phyloP scores from a whole-genome alignment of 306 rosid species.

The Begonia masoniana region DNA sequence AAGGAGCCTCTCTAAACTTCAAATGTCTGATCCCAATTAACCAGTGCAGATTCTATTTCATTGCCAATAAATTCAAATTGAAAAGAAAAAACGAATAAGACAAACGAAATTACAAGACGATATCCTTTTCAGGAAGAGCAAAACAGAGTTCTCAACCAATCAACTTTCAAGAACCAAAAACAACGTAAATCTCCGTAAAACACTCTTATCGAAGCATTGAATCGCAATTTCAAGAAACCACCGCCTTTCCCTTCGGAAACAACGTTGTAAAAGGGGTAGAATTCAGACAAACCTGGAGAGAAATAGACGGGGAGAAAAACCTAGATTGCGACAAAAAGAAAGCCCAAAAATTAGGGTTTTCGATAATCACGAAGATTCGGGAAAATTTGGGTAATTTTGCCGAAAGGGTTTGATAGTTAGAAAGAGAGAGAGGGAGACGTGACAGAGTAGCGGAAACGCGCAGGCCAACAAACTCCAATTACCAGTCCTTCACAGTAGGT shows the following conservation, averaged over 20 bases:
- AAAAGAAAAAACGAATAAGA: too few species aligned
- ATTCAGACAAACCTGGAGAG: background rate
- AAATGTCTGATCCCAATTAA: too few species aligned
- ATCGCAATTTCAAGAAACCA: too few species aligned
- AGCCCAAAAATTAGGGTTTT: conserved; percentile 19
- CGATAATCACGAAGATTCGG: background rate
- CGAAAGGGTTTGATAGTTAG: background rate
- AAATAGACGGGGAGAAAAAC: background rate
- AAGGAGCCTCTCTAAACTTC: too few species aligned
- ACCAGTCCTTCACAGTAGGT: conserved; percentile 5
- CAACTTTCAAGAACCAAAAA: background rate
- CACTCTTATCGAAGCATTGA: background rate
- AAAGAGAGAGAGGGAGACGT: conserved; percentile 13
- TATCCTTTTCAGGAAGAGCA: background rate
- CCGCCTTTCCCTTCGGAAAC: too few species aligned
- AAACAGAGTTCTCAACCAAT: background rate
- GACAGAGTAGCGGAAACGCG: conserved; percentile 16
- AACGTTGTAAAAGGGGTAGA: background rate
- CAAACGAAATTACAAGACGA: too few species aligned
- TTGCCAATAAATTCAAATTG: too few species aligned
- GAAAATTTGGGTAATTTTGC: background rate
- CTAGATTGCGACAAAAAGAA: conserved; percentile 7
- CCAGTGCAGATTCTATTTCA: too few species aligned
- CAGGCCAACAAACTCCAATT: background rate
- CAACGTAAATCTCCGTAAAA: background rate